Evolutionary conservation across 768 basidiomycete species (phyloP).

Genomic region (Candolleomyces eurysporus): DNA sequence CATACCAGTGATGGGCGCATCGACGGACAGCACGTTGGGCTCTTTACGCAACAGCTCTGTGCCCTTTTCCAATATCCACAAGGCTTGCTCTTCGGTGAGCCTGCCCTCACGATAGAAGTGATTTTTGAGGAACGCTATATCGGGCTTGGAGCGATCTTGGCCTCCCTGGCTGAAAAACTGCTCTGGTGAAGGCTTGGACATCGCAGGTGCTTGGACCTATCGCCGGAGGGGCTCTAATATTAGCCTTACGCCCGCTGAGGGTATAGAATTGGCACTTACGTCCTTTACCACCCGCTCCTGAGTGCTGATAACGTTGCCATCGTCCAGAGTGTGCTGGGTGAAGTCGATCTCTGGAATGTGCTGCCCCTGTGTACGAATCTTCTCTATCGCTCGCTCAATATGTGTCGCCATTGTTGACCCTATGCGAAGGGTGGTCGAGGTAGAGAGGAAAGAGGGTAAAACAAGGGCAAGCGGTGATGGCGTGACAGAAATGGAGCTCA

Average conservation of each 20-base stretch:
- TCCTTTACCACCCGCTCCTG: constrained; percentile 97
- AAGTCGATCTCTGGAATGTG: constrained; percentile 73
- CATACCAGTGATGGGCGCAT: constrained; percentile 95
- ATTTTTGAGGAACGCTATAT: constrained; percentile 96
- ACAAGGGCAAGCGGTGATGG: constrained; percentile 6
- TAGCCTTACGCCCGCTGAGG: not conserved
- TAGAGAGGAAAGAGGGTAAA: constrained; percentile 9
- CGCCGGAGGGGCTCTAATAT: not conserved
- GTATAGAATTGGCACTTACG: constrained; percentile 43
- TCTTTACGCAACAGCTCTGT: constrained; percentile 81
- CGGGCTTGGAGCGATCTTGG: constrained; percentile 86
- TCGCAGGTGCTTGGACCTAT: constrained; percentile 97
- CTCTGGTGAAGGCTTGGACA: constrained; percentile 85
- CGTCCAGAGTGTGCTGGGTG: constrained; percentile 89
- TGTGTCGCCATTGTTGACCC: constrained; percentile 44
- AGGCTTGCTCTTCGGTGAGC: constrained; percentile 89
- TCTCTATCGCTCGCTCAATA: constrained; percentile 64
- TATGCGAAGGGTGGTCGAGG: constrained; percentile 4
- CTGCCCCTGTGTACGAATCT: constrained; percentile 53
- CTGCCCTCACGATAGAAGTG: constrained; percentile 98
- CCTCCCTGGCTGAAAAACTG: constrained; percentile 81
- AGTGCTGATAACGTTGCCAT: constrained; percentile 88
- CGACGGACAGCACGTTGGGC: constrained; percentile 89
- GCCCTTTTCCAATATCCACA: constrained; percentile 90
- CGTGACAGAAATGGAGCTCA: constrained; percentile 4